These are phyloP conservation scores for Starmerella bacillaris DNA, from an alignment of 805 yeast genomes.

Conservation along the genomic window DNA sequence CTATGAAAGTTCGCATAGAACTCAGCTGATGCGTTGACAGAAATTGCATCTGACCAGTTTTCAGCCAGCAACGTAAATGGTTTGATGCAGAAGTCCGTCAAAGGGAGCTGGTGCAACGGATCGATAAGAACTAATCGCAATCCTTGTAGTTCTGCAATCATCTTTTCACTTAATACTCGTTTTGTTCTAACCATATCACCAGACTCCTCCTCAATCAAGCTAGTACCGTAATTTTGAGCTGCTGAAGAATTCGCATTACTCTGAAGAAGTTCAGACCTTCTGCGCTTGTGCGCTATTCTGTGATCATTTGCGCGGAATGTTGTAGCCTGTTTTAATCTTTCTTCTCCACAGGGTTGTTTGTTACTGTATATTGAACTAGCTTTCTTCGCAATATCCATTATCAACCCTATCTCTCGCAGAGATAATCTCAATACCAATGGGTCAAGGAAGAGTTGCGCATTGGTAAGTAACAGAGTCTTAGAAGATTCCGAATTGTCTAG, in stretches of 20 bases:
- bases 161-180: conserved; percentile 48
- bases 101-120: conserved; percentile 79
- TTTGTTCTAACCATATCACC: conserved; percentile 13
- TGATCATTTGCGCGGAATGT: conserved; percentile 10
- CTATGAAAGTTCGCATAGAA: conserved; percentile 62
- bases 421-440: conserved; percentile 70
- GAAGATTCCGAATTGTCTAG: conserved; percentile 56
- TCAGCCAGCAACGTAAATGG: conserved; percentile 51
- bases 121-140: conserved; percentile 69
- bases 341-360: conserved; percentile 5
- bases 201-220: not conserved
- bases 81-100: conserved; percentile 53
- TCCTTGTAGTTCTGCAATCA: conserved; percentile 53
- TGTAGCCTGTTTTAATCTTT: conserved; percentile 6
- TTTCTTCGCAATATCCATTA: conserved; percentile 49
- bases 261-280: not conserved
- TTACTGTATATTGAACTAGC: conserved; percentile 32
- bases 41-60: conserved; percentile 76
- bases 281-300: conserved; percentile 4
- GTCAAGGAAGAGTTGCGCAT: conserved; percentile 54
- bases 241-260: not conserved
- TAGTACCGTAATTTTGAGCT: too few relatives aligned
- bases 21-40: conserved; percentile 47
- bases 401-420: conserved; percentile 68
- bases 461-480: conserved; percentile 38